A percentile compares a stretch with the other conserved stretches of the same genome.
phyloP scores from a whole-genome alignment of 345 rosid genomes.

The Corymbia maculata region DNA sequence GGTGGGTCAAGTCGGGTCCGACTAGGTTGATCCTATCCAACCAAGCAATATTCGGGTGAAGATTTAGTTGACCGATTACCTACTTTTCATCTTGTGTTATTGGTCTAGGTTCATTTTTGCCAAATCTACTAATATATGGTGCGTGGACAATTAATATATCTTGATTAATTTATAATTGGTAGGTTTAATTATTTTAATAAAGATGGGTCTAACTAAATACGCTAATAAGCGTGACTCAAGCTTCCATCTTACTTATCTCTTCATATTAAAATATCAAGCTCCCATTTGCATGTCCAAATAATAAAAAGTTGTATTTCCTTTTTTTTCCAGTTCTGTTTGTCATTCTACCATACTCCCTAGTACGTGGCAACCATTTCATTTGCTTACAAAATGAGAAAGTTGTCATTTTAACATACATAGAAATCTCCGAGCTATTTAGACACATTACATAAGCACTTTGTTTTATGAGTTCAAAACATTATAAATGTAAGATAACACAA shows the following conservation, averaged over 20 bases:
- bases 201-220: too few relatives aligned
- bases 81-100: not conserved
- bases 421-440: too few relatives aligned
- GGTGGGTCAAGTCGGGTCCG: not conserved
- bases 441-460: too few relatives aligned
- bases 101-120: not conserved
- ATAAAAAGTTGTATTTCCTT: not conserved
- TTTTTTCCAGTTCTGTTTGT: not conserved
- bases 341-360: not conserved
- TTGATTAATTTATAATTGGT: too few relatives aligned
- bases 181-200: too few relatives aligned
- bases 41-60: not conserved
- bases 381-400: too few relatives aligned
- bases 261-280: not conserved
- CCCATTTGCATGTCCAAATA: not conserved
- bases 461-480: too few relatives aligned
- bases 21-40: not conserved
- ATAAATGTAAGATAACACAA: too few relatives aligned
- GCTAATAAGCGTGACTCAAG: too few relatives aligned
- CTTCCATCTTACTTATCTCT: not conserved
- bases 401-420: too few relatives aligned
- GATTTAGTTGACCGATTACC: not conserved
- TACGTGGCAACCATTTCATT: too few relatives aligned
- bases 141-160: not conserved
- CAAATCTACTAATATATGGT: fast-evolving